Evolutionary conservation across 768 basidiomycete species (phyloP), one percentile per base, ranked within the genome.

Genomic region (Lentinula raphanica): DNA sequence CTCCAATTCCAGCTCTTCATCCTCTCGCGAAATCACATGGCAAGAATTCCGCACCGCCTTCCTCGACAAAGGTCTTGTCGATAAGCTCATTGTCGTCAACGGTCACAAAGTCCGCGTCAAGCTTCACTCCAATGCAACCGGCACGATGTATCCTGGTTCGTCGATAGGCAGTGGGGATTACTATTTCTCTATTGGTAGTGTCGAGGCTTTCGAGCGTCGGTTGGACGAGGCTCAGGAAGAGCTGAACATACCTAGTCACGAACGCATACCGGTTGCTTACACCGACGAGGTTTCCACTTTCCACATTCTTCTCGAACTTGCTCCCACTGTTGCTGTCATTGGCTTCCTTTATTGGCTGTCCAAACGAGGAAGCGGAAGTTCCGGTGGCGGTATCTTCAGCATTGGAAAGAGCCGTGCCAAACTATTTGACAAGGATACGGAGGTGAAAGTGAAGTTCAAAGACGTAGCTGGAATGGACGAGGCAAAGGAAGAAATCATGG

Each of bases 381-480:
- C 86, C 15, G 82, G 87, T 2, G 92, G 94, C 25, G 94, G 96
- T 38, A 95, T 98, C 49, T 98, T 99, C 76, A 94, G 82, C 68
- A 95, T 99, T 38, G 97, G 96, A 56, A 98, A 98, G 78, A 94
- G 92, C 67, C 84, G 81, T 60, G 97, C 97, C 13, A 92, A 87
- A 73, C 76, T 97, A 68, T 98, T 98, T 76, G 98, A 98, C 78
- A 90, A 96, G 76, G 96, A 99, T 64, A 94, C 90, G 32, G 91
- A 95, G 54, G 88, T 98, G 68, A 89, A 86, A 69, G 86, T 90
- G 66, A 90, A 90, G 71, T 99, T 99, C 78, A 87, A 87, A 74
- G 94, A 99, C 69, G 93, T 99, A 17, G 97, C 97, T 13, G 97
- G 97, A 36, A 98, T 98, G 96, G 97, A 99, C 74, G 97, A 99